Conservation (phyloP, 2,329 filamentous ascomycete species). For the Bipolaris zeicola region DNA sequence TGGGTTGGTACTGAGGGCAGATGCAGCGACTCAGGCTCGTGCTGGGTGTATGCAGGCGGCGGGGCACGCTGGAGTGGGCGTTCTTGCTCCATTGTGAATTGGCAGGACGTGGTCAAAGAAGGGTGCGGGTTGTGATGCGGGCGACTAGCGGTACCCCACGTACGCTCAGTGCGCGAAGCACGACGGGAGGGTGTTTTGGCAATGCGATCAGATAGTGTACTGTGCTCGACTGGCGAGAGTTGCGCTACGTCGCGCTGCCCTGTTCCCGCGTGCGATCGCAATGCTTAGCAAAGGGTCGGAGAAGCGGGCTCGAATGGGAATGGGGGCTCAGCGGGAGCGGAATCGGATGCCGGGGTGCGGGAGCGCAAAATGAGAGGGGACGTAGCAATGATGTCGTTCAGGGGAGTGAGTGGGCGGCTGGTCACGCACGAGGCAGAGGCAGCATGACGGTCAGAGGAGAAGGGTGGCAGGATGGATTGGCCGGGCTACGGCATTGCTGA, state of each 20-base stretch:
- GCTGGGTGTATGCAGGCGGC: slow-evolving; percentile 52
- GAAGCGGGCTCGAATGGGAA: slow-evolving; percentile 22
- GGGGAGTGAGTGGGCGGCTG: slow-evolving; percentile 9
- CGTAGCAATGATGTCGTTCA: slow-evolving; percentile 22
- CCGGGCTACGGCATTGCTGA: slow-evolving; percentile 13
- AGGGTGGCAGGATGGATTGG: not conserved
- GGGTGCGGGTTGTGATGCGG: slow-evolving; percentile 3
- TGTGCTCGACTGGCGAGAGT: slow-evolving; percentile 10
- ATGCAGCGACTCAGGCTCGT: slow-evolving; percentile 49
- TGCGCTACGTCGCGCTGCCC: no score
- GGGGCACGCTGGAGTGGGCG: slow-evolving; percentile 46
- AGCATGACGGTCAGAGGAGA: slow-evolving; percentile 3
- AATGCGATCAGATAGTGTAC: not conserved
- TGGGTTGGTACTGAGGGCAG: slow-evolving; percentile 52
- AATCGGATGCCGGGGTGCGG: slow-evolving; percentile 15
- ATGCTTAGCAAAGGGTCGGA: slow-evolving; percentile 12
- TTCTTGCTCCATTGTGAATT: slow-evolving; percentile 38
- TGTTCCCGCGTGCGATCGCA: not conserved
- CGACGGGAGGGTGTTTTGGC: not conserved
- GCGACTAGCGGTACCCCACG: slow-evolving; percentile 19
- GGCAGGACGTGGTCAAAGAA: not conserved
- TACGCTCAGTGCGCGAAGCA: slow-evolving; percentile 4
- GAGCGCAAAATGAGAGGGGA: slow-evolving; percentile 14
- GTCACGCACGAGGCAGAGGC: slow-evolving; percentile 1
- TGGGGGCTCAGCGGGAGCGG: slow-evolving; percentile 18